These are phyloP conservation scores for Tetrahymena borealis DNA, from an alignment of 73 alveolate species.

Conservation along the genomic window DNA sequence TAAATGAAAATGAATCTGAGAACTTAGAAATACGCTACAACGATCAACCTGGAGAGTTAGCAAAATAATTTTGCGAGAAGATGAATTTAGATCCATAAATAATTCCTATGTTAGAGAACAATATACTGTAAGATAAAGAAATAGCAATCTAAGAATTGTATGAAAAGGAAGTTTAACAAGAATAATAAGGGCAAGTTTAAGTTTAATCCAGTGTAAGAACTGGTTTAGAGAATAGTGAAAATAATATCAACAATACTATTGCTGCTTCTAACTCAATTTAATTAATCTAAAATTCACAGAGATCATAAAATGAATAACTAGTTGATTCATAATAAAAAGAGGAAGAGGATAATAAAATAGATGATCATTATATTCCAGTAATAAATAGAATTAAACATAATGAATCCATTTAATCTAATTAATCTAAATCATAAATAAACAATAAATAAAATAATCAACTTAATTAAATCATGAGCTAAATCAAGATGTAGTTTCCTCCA, in stretches of 20 bases:
- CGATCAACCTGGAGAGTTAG: not conserved
- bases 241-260: too few relatives aligned
- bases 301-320: too few relatives aligned
- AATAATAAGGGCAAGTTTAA: not conserved
- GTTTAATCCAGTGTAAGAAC: too few relatives aligned
- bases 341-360: not conserved
- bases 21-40: not conserved
- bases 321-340: not conserved
- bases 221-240: too few relatives aligned
- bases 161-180: not conserved
- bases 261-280: too few relatives aligned
- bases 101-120: not conserved
- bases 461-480: not conserved
- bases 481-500: not conserved
- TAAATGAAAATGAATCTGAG: not conserved
- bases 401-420: too few relatives aligned
- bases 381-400: not conserved
- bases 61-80: not conserved
- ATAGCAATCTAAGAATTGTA: not conserved
- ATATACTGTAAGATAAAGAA: not conserved
- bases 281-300: too few relatives aligned
- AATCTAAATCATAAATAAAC: not conserved
- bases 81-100: not conserved
- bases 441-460: not conserved
- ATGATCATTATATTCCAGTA: not conserved